Evolutionary conservation across 1,284 basidiomycete genomes (phyloP).

Genomic region (Melampsora occidentalis): DNA sequence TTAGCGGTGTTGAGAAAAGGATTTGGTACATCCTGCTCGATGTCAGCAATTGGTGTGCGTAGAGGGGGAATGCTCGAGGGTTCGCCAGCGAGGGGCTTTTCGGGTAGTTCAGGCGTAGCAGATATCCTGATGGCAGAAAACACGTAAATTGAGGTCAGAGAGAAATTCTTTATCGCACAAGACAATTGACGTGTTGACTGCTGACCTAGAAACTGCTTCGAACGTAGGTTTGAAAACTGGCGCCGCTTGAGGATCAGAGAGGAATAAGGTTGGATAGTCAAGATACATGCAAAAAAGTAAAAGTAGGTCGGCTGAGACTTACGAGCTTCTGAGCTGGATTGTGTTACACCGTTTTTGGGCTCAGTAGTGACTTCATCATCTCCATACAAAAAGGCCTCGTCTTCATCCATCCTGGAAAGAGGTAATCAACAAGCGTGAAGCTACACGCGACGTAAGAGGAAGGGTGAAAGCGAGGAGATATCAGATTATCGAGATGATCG

Average conservation of each 20-base stretch:
- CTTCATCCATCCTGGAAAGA: constrained; percentile 34
- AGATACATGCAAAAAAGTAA: not conserved
- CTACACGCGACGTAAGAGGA: not conserved
- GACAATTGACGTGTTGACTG: not conserved
- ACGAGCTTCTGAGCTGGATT: not conserved
- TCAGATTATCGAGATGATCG: too few species aligned
- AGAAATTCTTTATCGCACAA: not conserved
- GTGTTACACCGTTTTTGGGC: not conserved
- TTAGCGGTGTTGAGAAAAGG: not conserved
- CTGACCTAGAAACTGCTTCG: not conserved
- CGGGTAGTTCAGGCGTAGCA: not conserved
- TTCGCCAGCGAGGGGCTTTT: not conserved
- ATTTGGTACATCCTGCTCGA: not conserved
- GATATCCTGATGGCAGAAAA: not conserved
- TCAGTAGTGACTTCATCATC: not conserved
- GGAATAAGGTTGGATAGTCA: not conserved
- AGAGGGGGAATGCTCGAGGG: constrained; percentile 3
- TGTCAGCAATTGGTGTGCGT: not conserved
- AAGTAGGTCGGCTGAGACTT: not conserved
- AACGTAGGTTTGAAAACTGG: constrained; percentile 1
- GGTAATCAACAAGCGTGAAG: not conserved
- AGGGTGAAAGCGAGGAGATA: not conserved
- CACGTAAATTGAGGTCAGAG: not conserved
- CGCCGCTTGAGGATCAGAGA: not conserved
- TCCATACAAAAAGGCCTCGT: constrained; percentile 41